A percentile compares a stretch with the other conserved stretches of the same genome.
Evolutionary conservation across 441 rosid species (phyloP).

Genomic region (Populus hybrid): DNA sequence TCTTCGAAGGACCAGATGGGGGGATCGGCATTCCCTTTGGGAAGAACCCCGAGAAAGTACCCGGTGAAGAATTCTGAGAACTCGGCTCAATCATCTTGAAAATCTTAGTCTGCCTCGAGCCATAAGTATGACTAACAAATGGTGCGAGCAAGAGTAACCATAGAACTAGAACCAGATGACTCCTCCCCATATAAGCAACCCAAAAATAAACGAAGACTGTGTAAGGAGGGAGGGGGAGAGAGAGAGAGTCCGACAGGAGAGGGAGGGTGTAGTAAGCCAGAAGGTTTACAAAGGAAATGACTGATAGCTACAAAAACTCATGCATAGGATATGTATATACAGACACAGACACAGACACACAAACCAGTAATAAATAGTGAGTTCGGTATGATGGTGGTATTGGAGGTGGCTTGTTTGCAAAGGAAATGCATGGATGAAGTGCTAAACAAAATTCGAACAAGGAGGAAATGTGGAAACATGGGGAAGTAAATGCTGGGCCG

Average conservation of each 20-base stretch:
- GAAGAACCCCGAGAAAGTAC: constrained; percentile 40
- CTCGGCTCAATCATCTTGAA: constrained; percentile 23
- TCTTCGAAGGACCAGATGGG: constrained; percentile 71
- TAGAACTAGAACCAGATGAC: constrained; percentile 1
- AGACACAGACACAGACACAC: no score
- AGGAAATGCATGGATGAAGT: constrained; percentile 13
- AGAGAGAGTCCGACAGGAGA: neutral
- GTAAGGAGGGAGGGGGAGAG: neutral
- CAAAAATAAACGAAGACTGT: neutral
- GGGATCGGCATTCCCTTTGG: constrained; percentile 67
- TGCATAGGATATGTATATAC: no score
- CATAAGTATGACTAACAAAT: constrained; percentile 16
- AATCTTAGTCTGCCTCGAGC: constrained; percentile 24
- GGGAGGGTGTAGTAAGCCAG: neutral
- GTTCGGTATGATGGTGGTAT: constrained; percentile 10
- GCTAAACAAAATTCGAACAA: neutral
- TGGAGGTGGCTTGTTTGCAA: constrained; percentile 28
- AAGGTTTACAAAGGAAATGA: neutral
- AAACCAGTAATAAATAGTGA: neutral
- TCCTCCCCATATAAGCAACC: constrained; percentile 31
- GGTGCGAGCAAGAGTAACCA: constrained; percentile 21
- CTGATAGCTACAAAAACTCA: neutral
- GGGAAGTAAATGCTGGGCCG: constrained; percentile 27
- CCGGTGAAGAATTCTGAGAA: constrained; percentile 24
- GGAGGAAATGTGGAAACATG: constrained; percentile 25